Conservation (phyloP, 1,139 yeast genomes). For the Suhomyces kunorum region DNA sequence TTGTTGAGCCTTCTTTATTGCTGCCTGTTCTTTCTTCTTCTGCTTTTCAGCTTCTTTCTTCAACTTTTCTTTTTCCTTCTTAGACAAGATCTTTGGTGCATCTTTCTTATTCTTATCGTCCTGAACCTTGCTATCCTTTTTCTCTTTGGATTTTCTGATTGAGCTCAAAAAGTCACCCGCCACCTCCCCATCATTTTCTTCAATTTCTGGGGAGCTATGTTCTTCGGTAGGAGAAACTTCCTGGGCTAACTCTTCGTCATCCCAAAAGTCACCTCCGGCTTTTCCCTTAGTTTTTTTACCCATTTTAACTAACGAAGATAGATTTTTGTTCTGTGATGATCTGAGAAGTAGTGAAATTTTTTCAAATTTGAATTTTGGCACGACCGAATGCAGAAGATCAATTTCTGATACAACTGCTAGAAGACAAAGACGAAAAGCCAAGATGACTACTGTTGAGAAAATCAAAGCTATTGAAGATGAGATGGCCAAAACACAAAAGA, state of each 20-base stretch:
- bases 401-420: neutral
- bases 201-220: conserved; percentile 25
- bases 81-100: conserved; percentile 78
- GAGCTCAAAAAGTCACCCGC: conserved; percentile 77
- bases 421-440: conserved; percentile 16
- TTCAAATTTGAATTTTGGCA: conserved; percentile 11
- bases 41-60: conserved; percentile 97
- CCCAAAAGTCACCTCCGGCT: conserved; percentile 75
- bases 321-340: neutral
- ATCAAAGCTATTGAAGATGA: conserved; percentile 93
- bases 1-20: conserved; percentile 69
- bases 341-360: conserved; percentile 17
- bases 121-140: conserved; percentile 62
- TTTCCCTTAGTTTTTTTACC: conserved; percentile 51
- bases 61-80: conserved; percentile 96
- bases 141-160: conserved; percentile 74
- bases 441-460: conserved; percentile 85
- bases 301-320: conserved; percentile 26
- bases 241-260: conserved; percentile 67
- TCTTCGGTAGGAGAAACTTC: conserved; percentile 61
- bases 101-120: conserved; percentile 51
- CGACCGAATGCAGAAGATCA: conserved; percentile 16
- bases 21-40: conserved; percentile 87
- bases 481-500: conserved; percentile 93
- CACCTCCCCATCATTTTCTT: conserved; percentile 31